phyloP scores from a whole-genome alignment of 768 basidiomycete genomes.

The Suillus discolor region DNA sequence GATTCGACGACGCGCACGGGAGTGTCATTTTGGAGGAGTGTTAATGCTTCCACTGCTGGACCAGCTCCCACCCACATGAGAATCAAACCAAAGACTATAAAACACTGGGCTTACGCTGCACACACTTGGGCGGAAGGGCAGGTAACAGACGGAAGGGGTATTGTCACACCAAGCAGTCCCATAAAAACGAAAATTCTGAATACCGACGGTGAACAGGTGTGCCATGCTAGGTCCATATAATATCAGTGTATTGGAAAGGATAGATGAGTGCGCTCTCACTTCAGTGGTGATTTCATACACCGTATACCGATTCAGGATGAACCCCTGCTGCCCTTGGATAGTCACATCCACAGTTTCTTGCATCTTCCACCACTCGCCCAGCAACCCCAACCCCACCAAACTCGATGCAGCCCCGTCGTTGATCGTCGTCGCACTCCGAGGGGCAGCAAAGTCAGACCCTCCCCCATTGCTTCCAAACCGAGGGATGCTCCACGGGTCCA shows the following conservation, averaged over 20 bases:
- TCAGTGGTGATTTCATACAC: conserved; percentile 83
- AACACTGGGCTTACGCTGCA: conserved; percentile 67
- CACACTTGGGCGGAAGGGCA: conserved; percentile 86
- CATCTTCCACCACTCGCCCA: conserved; percentile 85
- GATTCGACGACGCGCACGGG: too few species aligned
- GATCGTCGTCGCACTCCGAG: conserved; percentile 25
- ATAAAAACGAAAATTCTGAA: conserved; percentile 89
- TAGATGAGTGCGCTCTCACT: conserved; percentile 43
- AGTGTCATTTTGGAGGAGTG: too few species aligned
- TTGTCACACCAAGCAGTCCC: conserved; percentile 81
- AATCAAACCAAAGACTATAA: conserved; percentile 6
- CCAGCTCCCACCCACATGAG: not conserved
- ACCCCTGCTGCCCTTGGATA: conserved; percentile 87
- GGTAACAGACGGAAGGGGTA: conserved; percentile 95
- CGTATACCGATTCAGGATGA: conserved; percentile 84
- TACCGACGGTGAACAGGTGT: conserved; percentile 81
- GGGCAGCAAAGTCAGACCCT: conserved; percentile 28
- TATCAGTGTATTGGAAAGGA: conserved; percentile 10
- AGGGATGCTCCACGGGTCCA: conserved; percentile 68
- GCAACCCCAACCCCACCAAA: conserved; percentile 71
- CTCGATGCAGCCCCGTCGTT: conserved; percentile 56
- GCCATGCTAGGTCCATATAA: conserved; percentile 47
- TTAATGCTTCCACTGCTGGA: too few species aligned
- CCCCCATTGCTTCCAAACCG: conserved; percentile 35
- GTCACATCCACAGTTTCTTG: conserved; percentile 72